Conservation (phyloP, 2,329 filamentous ascomycete species). For the Graphilbum sp. region DNA sequence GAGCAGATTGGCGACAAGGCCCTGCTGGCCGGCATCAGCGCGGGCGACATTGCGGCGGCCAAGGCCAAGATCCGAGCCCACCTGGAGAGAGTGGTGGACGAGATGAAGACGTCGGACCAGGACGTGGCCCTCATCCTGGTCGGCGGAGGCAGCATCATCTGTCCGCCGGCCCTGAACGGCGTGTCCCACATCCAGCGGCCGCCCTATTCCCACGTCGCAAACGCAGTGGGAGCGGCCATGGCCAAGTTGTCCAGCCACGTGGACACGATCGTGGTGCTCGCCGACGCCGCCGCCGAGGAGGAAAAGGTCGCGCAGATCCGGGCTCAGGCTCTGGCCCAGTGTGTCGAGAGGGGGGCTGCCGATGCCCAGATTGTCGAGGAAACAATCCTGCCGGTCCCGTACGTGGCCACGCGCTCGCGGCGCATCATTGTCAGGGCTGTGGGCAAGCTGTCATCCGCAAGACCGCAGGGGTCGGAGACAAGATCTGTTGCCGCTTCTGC, state of each 20-base stretch:
- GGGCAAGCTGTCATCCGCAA: slow-evolving; percentile 16
- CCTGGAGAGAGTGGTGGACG: slow-evolving; percentile 40
- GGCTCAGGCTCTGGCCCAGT: slow-evolving; percentile 21
- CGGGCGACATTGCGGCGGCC: slow-evolving; percentile 18
- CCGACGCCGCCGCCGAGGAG: slow-evolving; percentile 18
- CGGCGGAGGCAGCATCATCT: slow-evolving; percentile 44
- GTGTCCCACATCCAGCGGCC: slow-evolving; percentile 35
- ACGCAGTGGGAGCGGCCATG: slow-evolving; percentile 48
- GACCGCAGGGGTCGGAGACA: neutral
- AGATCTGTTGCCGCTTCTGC: no score
- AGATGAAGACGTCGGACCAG: slow-evolving; percentile 45
- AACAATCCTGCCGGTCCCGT: slow-evolving; percentile 37
- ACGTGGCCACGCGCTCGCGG: slow-evolving; percentile 29
- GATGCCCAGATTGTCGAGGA: slow-evolving; percentile 33
- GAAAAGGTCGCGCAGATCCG: slow-evolving; percentile 18
- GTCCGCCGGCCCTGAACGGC: slow-evolving; percentile 33
- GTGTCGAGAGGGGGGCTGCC: slow-evolving; percentile 25
- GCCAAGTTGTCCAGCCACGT: slow-evolving; percentile 38
- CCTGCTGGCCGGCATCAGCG: slow-evolving; percentile 21
- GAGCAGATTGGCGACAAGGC: slow-evolving; percentile 12
- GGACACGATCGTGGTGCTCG: slow-evolving; percentile 29
- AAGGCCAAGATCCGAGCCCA: slow-evolving; percentile 26
- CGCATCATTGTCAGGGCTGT: slow-evolving; percentile 43
- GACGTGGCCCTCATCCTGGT: slow-evolving; percentile 44
- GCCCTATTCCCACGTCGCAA: slow-evolving; percentile 41